These are phyloP conservation scores for Pachyrhizus erosus DNA, from an alignment of 306 rosid species.

Conservation along the genomic window DNA sequence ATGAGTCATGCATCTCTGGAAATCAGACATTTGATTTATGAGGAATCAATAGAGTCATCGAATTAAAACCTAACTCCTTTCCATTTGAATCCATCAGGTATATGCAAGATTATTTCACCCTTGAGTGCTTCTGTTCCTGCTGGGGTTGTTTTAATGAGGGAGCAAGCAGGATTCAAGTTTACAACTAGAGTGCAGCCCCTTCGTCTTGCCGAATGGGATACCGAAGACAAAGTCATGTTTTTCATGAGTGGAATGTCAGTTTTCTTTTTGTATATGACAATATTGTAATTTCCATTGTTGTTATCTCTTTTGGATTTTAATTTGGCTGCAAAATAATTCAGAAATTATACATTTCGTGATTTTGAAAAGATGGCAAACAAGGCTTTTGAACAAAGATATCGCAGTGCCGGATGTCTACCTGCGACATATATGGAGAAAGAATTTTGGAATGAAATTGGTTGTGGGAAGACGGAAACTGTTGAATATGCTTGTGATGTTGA, in stretches of 20 bases:
- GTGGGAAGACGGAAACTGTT: constrained; percentile 83
- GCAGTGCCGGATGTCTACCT: constrained; percentile 76
- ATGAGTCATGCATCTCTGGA: not conserved
- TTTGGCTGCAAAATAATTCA: constrained; percentile 47
- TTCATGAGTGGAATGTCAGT: constrained; percentile 83
- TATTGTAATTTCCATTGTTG: not conserved
- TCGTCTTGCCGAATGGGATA: constrained; percentile 88
- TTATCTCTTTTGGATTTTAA: constrained; percentile 38
- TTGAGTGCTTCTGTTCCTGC: constrained; percentile 79
- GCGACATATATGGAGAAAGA: constrained; percentile 74
- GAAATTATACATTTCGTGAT: constrained; percentile 79
- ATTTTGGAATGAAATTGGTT: constrained; percentile 83
- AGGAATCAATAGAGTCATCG: not conserved
- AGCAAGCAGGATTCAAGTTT: constrained; percentile 76
- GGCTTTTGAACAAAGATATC: constrained; percentile 73
- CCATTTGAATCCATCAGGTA: constrained; percentile 53
- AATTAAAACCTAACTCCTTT: not conserved
- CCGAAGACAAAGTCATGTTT: constrained; percentile 75
- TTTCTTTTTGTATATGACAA: constrained; percentile 8
- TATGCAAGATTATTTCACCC: constrained; percentile 81
- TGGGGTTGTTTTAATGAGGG: constrained; percentile 82
- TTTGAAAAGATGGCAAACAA: constrained; percentile 90
- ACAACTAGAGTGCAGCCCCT: constrained; percentile 90
- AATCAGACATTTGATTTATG: not conserved
- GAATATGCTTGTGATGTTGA: constrained; percentile 92